Base-by-base conservation (phyloP, 805 yeast species). In the Lipomyces chichibuensis region DNA sequence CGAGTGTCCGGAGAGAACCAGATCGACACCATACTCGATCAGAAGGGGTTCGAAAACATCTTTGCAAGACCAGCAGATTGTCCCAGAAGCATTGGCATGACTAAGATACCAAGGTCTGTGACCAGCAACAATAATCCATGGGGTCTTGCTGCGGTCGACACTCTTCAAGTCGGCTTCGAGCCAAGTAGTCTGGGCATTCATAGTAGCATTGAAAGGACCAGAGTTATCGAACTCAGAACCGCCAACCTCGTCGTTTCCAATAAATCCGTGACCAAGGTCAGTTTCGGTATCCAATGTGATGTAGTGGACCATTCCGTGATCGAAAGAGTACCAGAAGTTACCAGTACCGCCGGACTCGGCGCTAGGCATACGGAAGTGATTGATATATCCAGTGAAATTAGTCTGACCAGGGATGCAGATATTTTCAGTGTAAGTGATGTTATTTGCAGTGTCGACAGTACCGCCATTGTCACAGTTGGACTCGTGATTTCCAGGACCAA, bases 251-350 rank as follows among this genome's bases (percentile, higher is more conserved):
- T 23, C 61, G 7, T 73, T 71, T 11, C 65, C 75, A 56, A 73
- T 57, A 23, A 65, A 53, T 35, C 70, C 73, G 25, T 63, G 57
- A 29, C 71, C 75, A 53, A 74, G 67, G 60, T 75, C 77, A 2
- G 77, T 72, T 55, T 75, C 77, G 11, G 74, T 72, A 60, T 74
- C 66, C 60, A 74, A 56, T 35, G 68, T 72, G 13, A 74, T 66
- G 60, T 71, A 74, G 64, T 74, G 77, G 13, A 67, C 77, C 20
- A 64, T 53, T 17, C 76, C 75, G 62, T 74, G 71, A 57, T 74
- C 75, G 51, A 69, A 74, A 3, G 77, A 74, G 63, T 74, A 74
- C 77, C 77, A 74, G 73, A 74, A 69, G 58, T 73, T 74, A 9
- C 64, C 46, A 23, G 43, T 46, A n/a, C 71, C 73, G n/a, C 71